Base-by-base conservation (phyloP, 2,329 filamentous ascomycete species). In the Blastomyces gilchristii region DNA sequence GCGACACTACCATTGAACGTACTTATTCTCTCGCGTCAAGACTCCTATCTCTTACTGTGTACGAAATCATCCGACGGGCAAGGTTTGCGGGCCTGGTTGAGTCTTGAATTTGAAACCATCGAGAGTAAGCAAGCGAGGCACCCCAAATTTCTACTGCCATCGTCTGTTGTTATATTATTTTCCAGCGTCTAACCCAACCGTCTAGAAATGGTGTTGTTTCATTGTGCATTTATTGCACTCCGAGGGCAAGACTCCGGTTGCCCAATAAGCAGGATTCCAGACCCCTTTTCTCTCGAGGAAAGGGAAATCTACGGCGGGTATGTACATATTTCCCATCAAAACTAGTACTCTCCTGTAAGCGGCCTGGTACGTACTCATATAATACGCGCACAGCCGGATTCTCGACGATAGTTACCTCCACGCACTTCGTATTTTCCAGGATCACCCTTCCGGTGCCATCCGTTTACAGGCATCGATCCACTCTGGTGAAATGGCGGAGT, bases 381-480 rank as follows among this genome's bases (percentile, higher is more conserved):
- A n/a, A 25, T 67, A 71, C 62, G 4, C 2, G 11, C 49, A n/a
- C 61, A 82, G 82, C 4, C 73, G 79, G 64, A 84, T 85, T 43
- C 69, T 77, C 37, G 82, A 85, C 60, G 78, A 79, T 50, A 71
- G 74, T 16, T 83, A 79, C 66, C 74, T 78, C 0, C 83, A 85
- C 66, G 81, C 79, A 0, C 74, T 86, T 61, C 81, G 83, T 14
- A 73, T 87, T 16, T 83, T 79, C 68, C 73, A 75, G 52, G 84
- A 86, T 63, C 72, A 68, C 18, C 73, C 78, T 28, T 82, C 81
- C 1, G 78, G 79, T 12, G 79, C 79, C 3, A 74, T 86, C 0
- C 76, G 84, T 12, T 76, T 86, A 31, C 82, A 86, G 68, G 81
- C 82, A n/a, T 81, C 81, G 0, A 74, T 84, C 43, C 76, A 79